phyloP scores from a whole-genome alignment of 441 rosid species.

The Croton laevigatus region DNA sequence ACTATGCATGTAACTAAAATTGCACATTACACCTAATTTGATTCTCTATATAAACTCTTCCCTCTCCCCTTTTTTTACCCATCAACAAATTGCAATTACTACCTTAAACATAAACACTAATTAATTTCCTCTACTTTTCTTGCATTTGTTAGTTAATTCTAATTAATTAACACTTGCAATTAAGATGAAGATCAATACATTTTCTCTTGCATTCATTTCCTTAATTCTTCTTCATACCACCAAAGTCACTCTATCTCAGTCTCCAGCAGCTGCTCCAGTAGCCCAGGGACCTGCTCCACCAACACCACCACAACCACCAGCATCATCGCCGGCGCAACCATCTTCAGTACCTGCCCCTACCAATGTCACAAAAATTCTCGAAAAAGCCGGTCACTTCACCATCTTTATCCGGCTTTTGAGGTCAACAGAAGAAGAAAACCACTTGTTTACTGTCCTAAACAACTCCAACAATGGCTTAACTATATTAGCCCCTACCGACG shows the following conservation, averaged over 20 bases:
- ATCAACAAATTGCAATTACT: conserved; percentile 14
- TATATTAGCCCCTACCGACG: conserved; percentile 75
- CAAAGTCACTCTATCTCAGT: conserved; percentile 33
- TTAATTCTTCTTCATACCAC: conserved; percentile 30
- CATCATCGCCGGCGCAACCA: conserved; percentile 16
- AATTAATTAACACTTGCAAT: background rate
- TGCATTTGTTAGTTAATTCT: background rate
- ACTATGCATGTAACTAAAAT: conserved; percentile 19
- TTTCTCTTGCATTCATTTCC: conserved; percentile 27
- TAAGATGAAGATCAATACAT: conserved; percentile 28
- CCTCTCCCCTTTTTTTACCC: conserved; percentile 9
- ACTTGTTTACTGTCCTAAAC: conserved; percentile 63
- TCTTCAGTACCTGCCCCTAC: conserved; percentile 44
- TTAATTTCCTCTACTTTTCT: conserved; percentile 5
- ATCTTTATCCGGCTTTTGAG: conserved; percentile 58
- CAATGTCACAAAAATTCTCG: conserved; percentile 64
- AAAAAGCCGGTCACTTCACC: conserved; percentile 66
- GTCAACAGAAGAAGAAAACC: conserved; percentile 58
- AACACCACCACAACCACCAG: conserved; percentile 12
- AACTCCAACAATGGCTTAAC: conserved; percentile 77
- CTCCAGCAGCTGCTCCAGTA: conserved; percentile 23
- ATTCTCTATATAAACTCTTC: conserved; percentile 31
- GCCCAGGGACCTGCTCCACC: conserved; percentile 12
- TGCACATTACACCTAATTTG: conserved; percentile 30
- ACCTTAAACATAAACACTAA: background rate